Percentiles rank a stretch among this genome's conserved stretches.
These are phyloP conservation scores for Ascosphaera aggregata DNA, from an alignment of 2,329 filamentous ascomycete species.

Conservation along the genomic window DNA sequence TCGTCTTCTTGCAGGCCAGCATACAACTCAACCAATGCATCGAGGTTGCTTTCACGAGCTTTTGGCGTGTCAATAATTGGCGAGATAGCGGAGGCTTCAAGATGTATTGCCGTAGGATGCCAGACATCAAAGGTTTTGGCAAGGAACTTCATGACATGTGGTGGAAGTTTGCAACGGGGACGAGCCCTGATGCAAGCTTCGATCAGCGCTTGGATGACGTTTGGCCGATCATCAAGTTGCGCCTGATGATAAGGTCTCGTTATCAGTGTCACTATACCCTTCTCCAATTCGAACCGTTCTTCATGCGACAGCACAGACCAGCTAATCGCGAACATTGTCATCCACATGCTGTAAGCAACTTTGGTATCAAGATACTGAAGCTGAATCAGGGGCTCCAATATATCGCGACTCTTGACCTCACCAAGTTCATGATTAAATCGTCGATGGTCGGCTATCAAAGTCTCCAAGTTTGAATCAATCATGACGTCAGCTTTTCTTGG, in stretches of 20 bases:
- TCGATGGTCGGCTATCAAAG: constrained; percentile 51
- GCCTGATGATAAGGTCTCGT: constrained; percentile 91
- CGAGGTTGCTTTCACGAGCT: constrained; percentile 81
- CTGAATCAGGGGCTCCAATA: constrained; percentile 75
- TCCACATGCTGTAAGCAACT: constrained; percentile 76
- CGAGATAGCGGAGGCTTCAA: constrained; percentile 71
- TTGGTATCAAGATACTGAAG: constrained; percentile 73
- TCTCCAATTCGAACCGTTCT: constrained; percentile 73
- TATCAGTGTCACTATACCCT: constrained; percentile 68
- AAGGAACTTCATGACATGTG: constrained; percentile 87
- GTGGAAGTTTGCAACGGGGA: constrained; percentile 77
- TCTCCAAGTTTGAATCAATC: constrained; percentile 61
- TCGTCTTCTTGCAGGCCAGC: constrained; percentile 82
- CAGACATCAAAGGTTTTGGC: constrained; percentile 88
- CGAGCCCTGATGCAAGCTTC: constrained; percentile 66
- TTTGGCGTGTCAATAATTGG: constrained; percentile 64
- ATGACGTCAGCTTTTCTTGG: constrained; percentile 38
- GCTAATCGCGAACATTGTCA: constrained; percentile 71
- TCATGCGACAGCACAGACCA: constrained; percentile 79
- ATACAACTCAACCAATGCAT: constrained; percentile 88
- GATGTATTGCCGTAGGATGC: constrained; percentile 81
- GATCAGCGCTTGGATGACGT: constrained; percentile 80
- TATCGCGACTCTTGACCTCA: constrained; percentile 67
- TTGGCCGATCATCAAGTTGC: constrained; percentile 84
- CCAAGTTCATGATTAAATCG: constrained; percentile 67